Base-by-base conservation (phyloP, 2,329 filamentous ascomycete genomes). In the Fusarium sp. region DNA sequence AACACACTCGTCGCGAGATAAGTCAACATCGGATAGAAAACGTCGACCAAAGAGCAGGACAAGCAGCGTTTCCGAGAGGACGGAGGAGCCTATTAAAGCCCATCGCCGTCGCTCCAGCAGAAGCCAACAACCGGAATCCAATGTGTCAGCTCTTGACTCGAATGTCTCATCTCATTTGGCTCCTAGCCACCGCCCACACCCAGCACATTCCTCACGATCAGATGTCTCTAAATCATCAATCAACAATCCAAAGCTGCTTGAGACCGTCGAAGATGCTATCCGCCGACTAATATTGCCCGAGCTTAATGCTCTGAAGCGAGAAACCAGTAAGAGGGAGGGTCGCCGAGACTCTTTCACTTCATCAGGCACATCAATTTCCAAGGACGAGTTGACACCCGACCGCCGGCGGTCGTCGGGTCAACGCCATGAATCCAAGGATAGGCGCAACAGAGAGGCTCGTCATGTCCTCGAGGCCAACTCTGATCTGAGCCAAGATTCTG, bases 181-280 rank as follows among this genome's bases (percentile, higher is more conserved):
- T 9, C 81, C 84, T 34, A 88, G 84, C 76, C 86, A 89, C 70
- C 84, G 85, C 46, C 88, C 86, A 1, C 79, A 84, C 61, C 86
- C 88, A 69, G 83, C 85, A 65, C 83, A 86, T 75, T 87, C 86
- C 34, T 79, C 83, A 63, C 83, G 82, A 58, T 86, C 84, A 1
- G 81, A 80, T 10, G 79, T 80, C 25, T 88, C 87, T 28, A 88
- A 86, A 56, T 93, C 93, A 5, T 95, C 93, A 0, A 93, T 97
- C 78, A 97, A 97, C 81, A 97, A 98, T 75, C 94, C 94, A 0
- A 96, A 93, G 77, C 83, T 98, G 3, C 86, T 98, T 4, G 93
- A 96, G 75, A 96, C 94, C 0, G 94, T 98, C 5, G 94, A 98
- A 81, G 94, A 97, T 80, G 94, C 94, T 16, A 97, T 98, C 75